Conservation (phyloP, 768 basidiomycete species). For the Tulasnella calospora region DNA sequence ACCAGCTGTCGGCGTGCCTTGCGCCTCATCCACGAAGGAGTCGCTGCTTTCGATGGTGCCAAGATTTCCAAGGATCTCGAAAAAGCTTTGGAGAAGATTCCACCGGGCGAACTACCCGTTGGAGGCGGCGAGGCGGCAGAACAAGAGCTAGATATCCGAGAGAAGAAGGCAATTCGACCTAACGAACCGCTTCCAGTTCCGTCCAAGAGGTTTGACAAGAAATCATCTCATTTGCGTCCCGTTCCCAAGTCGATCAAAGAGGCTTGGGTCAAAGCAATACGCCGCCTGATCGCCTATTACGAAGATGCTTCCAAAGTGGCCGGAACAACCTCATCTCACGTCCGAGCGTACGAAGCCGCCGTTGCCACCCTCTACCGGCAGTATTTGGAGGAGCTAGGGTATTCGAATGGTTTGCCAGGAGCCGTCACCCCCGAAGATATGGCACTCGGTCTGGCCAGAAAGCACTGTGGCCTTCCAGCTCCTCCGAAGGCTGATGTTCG, state of each 20-base stretch:
- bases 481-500: constrained; percentile 53
- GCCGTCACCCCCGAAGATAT: constrained; percentile 45
- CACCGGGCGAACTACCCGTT: background rate
- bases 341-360: constrained; percentile 57
- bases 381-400: constrained; percentile 39
- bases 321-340: constrained; percentile 50
- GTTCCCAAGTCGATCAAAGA: constrained; percentile 17
- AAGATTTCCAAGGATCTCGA: background rate
- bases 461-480: constrained; percentile 52
- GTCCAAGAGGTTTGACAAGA: background rate
- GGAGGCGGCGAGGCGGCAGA: background rate
- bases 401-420: constrained; percentile 35
- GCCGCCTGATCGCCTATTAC: constrained; percentile 42
- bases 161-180: background rate
- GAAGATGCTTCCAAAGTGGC: constrained; percentile 41
- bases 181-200: background rate
- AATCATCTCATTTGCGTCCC: constrained; percentile 29
- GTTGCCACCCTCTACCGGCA: constrained; percentile 48
- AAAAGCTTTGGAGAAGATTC: background rate
- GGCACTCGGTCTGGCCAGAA: constrained; percentile 51
- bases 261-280: constrained; percentile 43
- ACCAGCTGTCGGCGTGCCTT: constrained; percentile 44
- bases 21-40: background rate
- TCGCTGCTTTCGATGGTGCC: background rate
- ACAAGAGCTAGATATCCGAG: background rate